Evolutionary conservation across 345 rosid species (phyloP).

Genomic region (Stellera chamaejasme): DNA sequence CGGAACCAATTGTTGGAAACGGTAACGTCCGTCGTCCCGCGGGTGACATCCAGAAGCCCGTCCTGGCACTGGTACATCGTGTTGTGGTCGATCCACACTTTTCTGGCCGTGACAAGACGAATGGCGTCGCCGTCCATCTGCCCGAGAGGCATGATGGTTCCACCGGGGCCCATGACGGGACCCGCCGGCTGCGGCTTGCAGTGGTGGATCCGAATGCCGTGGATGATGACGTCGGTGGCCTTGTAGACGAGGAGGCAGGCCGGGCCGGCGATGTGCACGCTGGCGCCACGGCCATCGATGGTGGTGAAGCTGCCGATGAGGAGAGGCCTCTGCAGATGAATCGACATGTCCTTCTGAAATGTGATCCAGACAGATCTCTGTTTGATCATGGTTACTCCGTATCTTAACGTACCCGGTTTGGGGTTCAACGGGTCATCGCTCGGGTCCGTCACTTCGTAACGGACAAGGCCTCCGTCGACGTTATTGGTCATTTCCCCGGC

Average conservation of each 20-base stretch:
- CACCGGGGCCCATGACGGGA: conserved; percentile 44
- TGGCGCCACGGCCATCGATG: conserved; percentile 65
- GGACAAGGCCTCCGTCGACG: conserved; percentile 31
- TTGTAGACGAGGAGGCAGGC: conserved; percentile 50
- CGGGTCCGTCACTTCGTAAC: conserved; percentile 50
- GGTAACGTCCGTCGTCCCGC: conserved; percentile 50
- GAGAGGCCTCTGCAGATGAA: conserved; percentile 45
- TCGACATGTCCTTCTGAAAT: conserved; percentile 50
- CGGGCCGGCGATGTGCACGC: conserved; percentile 27
- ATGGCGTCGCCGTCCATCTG: conserved; percentile 64
- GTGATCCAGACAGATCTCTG: conserved; percentile 61
- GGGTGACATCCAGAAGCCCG: conserved; percentile 58
- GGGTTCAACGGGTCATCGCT: conserved; percentile 62
- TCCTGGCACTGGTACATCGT: conserved; percentile 54
- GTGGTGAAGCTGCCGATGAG: conserved; percentile 58
- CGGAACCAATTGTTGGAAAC: conserved; percentile 71
- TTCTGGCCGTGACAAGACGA: conserved; percentile 48
- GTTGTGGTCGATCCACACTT: conserved; percentile 76
- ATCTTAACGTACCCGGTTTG: conserved; percentile 53
- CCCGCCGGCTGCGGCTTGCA: conserved; percentile 45
- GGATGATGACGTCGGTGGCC: conserved; percentile 66
- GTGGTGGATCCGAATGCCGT: conserved; percentile 61
- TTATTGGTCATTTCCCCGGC: conserved; percentile 57
- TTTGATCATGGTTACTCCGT: conserved; percentile 46
- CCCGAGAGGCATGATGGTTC: conserved; percentile 31